Percentiles rank a stretch among this genome's conserved stretches.
phyloP scores from a whole-genome alignment of 371 early-diverging fungal genomes.

The Rhizopus arrhizus region DNA sequence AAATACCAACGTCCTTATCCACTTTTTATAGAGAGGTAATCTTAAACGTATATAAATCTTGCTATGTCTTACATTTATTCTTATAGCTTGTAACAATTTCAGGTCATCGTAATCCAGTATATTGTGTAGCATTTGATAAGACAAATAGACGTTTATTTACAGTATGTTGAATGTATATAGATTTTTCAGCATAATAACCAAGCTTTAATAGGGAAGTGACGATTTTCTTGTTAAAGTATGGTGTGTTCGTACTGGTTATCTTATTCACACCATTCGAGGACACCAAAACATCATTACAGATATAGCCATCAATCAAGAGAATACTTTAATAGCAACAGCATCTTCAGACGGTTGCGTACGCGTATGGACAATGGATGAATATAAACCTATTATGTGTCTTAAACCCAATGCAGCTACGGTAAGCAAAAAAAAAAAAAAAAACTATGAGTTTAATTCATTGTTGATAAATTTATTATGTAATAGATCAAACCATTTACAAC shows the following conservation, averaged over 20 bases:
- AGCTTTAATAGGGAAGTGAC: conserved; percentile 65
- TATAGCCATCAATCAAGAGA: conserved; percentile 78
- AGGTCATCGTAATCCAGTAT: conserved; percentile 79
- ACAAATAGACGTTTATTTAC: conserved; percentile 76
- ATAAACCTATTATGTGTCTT: conserved; percentile 69
- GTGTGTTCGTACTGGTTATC: conserved; percentile 80
- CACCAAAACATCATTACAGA: conserved; percentile 82
- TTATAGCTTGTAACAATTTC: conserved; percentile 65
- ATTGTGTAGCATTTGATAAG: conserved; percentile 75
- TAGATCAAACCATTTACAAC: conserved; percentile 70
- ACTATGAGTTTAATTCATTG: neutral
- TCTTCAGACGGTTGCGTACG: conserved; percentile 80
- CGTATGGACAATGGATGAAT: conserved; percentile 80
- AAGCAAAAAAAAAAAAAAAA: conserved; percentile 16
- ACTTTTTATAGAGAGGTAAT: conserved; percentile 43
- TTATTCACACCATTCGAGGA: conserved; percentile 82
- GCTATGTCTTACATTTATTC: conserved; percentile 23
- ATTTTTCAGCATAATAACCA: neutral
- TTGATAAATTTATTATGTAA: neutral
- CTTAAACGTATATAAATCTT: neutral
- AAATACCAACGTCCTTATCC: conserved; percentile 31
- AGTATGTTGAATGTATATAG: conserved; percentile 24
- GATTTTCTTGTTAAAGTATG: conserved; percentile 87
- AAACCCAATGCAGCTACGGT: conserved; percentile 42
- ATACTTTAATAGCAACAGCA: conserved; percentile 83